A percentile compares a stretch with the other conserved stretches of the same genome.
Conservation (phyloP, 768 basidiomycete genomes). For the Suillus cothurnatus region DNA sequence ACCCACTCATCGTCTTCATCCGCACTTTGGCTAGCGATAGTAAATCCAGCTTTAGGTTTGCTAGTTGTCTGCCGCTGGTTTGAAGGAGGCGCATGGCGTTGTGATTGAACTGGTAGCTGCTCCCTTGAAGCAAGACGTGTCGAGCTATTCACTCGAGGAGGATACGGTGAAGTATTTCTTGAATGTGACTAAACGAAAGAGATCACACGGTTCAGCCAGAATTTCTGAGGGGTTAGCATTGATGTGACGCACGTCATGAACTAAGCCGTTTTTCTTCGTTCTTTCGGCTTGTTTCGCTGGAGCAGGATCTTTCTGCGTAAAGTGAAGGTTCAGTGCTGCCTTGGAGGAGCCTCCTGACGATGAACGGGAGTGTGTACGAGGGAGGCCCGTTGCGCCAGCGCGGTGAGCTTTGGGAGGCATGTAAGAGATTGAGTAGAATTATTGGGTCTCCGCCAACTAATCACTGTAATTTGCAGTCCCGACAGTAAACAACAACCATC, state of each 20-base stretch:
- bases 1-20: slow-evolving; percentile 74
- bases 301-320: slow-evolving; percentile 64
- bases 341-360: slow-evolving; percentile 59
- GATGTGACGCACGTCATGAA: slow-evolving; percentile 46
- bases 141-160: slow-evolving; percentile 27
- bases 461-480: slow-evolving; percentile 21
- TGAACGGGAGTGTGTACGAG: slow-evolving; percentile 65
- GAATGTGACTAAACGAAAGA: slow-evolving; percentile 18
- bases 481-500: slow-evolving; percentile 3
- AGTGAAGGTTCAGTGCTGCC: slow-evolving; percentile 59
- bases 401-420: slow-evolving; percentile 58
- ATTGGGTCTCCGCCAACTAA: slow-evolving; percentile 34
- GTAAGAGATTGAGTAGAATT: slow-evolving; percentile 24
- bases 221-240: slow-evolving; percentile 11
- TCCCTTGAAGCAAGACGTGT: slow-evolving; percentile 32
- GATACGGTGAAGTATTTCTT: slow-evolving; percentile 29
- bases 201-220: slow-evolving; percentile 15
- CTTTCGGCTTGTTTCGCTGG: slow-evolving; percentile 50
- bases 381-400: slow-evolving; percentile 44
- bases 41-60: slow-evolving; percentile 56
- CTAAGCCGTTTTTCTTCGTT: slow-evolving; percentile 47
- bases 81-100: slow-evolving; percentile 29
- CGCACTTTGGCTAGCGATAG: slow-evolving; percentile 51
- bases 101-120: slow-evolving; percentile 34
- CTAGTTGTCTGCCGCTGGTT: slow-evolving; percentile 33